A percentile compares a stretch with the other conserved stretches of the same genome.
Evolutionary conservation across 176 grass and related monocot species (phyloP).

Genomic region (Avena insularis): DNA sequence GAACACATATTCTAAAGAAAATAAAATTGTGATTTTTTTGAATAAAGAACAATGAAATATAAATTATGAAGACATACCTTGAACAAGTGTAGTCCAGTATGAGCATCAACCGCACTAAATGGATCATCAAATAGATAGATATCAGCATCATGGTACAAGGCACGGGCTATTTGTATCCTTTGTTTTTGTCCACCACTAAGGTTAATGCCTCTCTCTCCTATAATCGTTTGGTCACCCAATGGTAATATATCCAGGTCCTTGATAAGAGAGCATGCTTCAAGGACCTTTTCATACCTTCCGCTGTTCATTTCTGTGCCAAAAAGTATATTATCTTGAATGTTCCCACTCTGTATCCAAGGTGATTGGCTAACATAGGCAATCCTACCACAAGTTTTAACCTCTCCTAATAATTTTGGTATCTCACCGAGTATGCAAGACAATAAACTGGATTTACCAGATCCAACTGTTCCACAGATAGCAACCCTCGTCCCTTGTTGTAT

Average conservation of each 20-base stretch:
- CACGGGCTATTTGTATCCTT: constrained; percentile 68
- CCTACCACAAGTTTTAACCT: constrained; percentile 59
- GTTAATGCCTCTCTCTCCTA: constrained; percentile 84
- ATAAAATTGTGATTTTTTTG: not conserved
- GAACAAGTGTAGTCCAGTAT: constrained; percentile 66
- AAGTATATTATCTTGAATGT: constrained; percentile 65
- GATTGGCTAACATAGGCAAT: constrained; percentile 70
- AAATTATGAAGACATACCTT: constrained; percentile 44
- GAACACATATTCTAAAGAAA: not conserved
- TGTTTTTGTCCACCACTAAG: constrained; percentile 81
- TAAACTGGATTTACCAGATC: constrained; percentile 82
- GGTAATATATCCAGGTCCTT: constrained; percentile 64
- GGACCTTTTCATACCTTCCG: constrained; percentile 50
- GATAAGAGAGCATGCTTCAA: constrained; percentile 66
- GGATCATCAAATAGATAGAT: constrained; percentile 84
- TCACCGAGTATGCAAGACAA: constrained; percentile 80
- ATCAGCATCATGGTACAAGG: constrained; percentile 77
- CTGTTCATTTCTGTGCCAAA: constrained; percentile 55
- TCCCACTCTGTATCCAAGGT: constrained; percentile 83
- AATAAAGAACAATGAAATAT: not conserved
- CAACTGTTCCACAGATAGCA: constrained; percentile 78
- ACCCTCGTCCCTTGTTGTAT: constrained; percentile 53
- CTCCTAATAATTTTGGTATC: constrained; percentile 69
- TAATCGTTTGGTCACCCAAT: constrained; percentile 68
- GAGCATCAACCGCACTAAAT: constrained; percentile 77